Base-by-base conservation (phyloP, 495 filamentous ascomycete genomes). In the Lophiotrema nucula region DNA sequence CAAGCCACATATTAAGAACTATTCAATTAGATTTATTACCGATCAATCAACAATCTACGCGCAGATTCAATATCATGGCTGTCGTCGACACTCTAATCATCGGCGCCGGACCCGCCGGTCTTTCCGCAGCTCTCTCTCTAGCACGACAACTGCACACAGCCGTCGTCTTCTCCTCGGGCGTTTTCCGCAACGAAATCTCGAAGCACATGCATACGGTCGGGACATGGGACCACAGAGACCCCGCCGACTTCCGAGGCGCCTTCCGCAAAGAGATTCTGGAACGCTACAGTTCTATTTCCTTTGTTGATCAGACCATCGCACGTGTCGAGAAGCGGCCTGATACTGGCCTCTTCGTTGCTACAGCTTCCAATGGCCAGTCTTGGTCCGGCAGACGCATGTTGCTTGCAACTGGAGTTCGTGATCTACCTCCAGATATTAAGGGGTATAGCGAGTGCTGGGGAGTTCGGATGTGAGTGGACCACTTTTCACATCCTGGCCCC, bases 51-150 rank as follows among this genome's bases (percentile, higher is more conserved):
- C n/a, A n/a, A n/a, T n/a, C n/a, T n/a, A n/a, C n/a, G n/a, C n/a
- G n/a, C n/a, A n/a, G n/a, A n/a, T n/a, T n/a, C n/a, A n/a, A n/a
- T n/a, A n/a, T n/a, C n/a, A n/a, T n/a, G n/a, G n/a, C n/a, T n/a
- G n/a, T n/a, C n/a, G n/a, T n/a, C 62, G 82, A 84, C 57, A 74
- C 70, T 43, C 69, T 84, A 10, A 79, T 87, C 64, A 72, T 85
- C 28, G 83, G 83, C 60, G 75, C 67, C 31, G 83, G 82, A 2
- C 80, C 81, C 4, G 78, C 79, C 8, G 83, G 82, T 8, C 72
- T 87, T 1, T 62, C 76, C 0, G 67, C 70, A 4, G 82, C 81
- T 3, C 28, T 66, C 5, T 67, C 62, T 5, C 72, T 87, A 0
- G 75, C 75, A 0, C 81, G 83, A 13, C 73, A 77, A 23, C 58